These are phyloP conservation scores for Nicotiana noctiflora DNA, from an alignment of 257 asterid species.

Conservation along the genomic window DNA sequence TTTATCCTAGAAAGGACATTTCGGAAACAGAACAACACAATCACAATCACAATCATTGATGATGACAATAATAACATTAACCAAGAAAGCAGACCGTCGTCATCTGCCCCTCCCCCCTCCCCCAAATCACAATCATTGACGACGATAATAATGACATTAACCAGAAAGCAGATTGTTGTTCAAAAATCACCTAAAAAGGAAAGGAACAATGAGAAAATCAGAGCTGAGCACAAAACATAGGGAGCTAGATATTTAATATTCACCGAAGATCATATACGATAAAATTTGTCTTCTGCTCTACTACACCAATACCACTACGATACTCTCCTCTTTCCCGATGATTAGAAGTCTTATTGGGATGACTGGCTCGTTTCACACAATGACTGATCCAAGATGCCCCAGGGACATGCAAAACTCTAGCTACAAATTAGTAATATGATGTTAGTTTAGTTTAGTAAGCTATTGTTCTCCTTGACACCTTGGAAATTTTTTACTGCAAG, in stretches of 20 bases:
- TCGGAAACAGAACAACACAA: neutral
- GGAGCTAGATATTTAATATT: neutral
- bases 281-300: neutral
- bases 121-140: neutral
- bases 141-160: neutral
- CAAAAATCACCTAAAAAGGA: neutral
- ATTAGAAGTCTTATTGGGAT: neutral
- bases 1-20: neutral
- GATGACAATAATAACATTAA: neutral
- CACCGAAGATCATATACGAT: neutral
- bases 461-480: neutral
- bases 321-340: neutral
- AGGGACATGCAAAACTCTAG: neutral
- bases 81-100: neutral
- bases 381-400: neutral
- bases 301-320: neutral
- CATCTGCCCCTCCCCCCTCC: neutral
- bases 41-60: neutral
- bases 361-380: neutral
- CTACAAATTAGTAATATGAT: neutral
- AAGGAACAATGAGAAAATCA: neutral
- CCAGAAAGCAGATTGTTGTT: neutral
- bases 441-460: neutral
- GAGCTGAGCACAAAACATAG: neutral
- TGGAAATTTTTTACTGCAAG: neutral